Evolutionary conservation across 208 protist genomes (phyloP).

Genomic region (Trichomonas tenax): DNA sequence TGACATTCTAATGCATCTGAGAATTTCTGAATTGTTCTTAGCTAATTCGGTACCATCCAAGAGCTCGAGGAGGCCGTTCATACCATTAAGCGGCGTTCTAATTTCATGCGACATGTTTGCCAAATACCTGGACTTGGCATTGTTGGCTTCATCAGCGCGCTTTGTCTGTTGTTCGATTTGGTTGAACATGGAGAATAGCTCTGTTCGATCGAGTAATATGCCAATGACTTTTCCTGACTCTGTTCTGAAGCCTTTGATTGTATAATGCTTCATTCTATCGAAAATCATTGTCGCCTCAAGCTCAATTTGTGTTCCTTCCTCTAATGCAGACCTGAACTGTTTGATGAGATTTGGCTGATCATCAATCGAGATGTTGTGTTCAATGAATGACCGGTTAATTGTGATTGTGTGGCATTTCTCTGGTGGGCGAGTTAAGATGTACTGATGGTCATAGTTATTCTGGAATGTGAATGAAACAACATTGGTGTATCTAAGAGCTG

Average conservation of each 20-base stretch:
- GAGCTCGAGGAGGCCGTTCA: neutral
- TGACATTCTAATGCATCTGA: neutral
- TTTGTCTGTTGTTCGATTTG: neutral
- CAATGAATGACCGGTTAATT: no score
- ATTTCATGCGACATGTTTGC: constrained; percentile 29
- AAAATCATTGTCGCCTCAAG: neutral
- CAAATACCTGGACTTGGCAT: neutral
- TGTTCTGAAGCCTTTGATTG: neutral
- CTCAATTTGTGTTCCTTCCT: no score
- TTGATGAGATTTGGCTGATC: no score
- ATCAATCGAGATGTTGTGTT: no score
- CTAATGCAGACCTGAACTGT: no score
- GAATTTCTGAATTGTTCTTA: neutral
- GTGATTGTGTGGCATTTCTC: no score
- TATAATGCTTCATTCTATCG: neutral
- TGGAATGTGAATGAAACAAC: no score
- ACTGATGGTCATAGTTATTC: no score
- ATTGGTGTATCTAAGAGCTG: no score
- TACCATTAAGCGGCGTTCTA: constrained; percentile 24
- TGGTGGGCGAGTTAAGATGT: no score
- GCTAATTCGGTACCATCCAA: neutral
- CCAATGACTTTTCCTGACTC: neutral
- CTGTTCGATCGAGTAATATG: neutral
- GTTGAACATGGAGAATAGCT: neutral
- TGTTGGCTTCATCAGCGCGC: neutral